A percentile compares a stretch with the other conserved stretches of the same genome.
phyloP scores from a whole-genome alignment of 192 early-diverging fungal species.

The Polychytrium aggregatum region DNA sequence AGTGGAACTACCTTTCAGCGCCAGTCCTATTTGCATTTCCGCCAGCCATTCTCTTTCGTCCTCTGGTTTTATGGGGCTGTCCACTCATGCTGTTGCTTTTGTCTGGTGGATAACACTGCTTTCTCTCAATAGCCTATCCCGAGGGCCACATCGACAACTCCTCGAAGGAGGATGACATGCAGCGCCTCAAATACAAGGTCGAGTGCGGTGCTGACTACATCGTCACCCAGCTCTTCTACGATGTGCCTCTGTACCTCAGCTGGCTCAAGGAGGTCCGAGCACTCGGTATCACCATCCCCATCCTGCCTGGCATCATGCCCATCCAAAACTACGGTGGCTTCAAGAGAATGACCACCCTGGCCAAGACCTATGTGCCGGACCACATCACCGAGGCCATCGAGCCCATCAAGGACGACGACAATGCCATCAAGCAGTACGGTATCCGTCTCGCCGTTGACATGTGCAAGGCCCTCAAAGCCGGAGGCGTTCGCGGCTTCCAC shows the following conservation, averaged over 20 bases:
- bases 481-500: slow-evolving; percentile 72
- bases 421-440: slow-evolving; percentile 92
- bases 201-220: slow-evolving; percentile 88
- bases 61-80: too few relatives aligned
- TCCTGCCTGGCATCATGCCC: slow-evolving; percentile 94
- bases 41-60: too few relatives aligned
- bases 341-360: slow-evolving; percentile 80
- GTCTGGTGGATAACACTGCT: not conserved
- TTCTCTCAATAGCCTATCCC: slow-evolving; percentile 47
- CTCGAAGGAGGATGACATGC: slow-evolving; percentile 64
- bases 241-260: slow-evolving; percentile 70
- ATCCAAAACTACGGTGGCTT: slow-evolving; percentile 91
- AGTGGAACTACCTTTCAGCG: too few relatives aligned
- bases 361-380: slow-evolving; percentile 80
- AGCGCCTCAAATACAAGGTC: slow-evolving; percentile 73
- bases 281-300: slow-evolving; percentile 57
- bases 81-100: not conserved
- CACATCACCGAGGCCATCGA: slow-evolving; percentile 75
- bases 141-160: slow-evolving; percentile 79
- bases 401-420: slow-evolving; percentile 97
- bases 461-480: slow-evolving; percentile 57
- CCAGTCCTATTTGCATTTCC: too few relatives aligned
- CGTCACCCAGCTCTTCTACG: slow-evolving; percentile 95
- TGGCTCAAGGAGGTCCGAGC: slow-evolving; percentile 68
- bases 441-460: slow-evolving; percentile 77